Percentiles rank a stretch among this genome's conserved stretches.
phyloP scores from a whole-genome alignment of 2,329 filamentous ascomycete species.

The Uncinocarpus reesii region DNA sequence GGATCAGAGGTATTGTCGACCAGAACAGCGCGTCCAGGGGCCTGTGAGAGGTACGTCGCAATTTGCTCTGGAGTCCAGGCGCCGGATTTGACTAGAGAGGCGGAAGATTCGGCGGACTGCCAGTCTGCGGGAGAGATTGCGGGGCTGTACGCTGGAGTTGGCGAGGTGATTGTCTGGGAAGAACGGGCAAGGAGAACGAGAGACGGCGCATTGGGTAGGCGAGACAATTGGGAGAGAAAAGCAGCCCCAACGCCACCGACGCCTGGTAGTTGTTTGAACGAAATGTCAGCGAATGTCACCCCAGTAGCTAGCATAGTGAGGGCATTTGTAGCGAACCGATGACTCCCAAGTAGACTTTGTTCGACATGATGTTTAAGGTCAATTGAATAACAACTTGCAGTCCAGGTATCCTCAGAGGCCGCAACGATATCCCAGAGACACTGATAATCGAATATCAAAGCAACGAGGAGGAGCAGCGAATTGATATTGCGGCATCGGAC shows the following conservation, averaged over 20 bases:
- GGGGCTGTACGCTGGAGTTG: slow-evolving; percentile 57
- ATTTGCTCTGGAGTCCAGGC: slow-evolving; percentile 57
- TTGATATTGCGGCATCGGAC: too few relatives aligned
- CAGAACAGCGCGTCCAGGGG: slow-evolving; percentile 68
- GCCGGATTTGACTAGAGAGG: slow-evolving; percentile 44
- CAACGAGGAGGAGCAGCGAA: background rate
- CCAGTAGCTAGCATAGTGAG: background rate
- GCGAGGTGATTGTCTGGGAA: slow-evolving; percentile 67
- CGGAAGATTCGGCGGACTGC: slow-evolving; percentile 52
- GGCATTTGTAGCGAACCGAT: slow-evolving; percentile 29
- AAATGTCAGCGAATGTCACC: slow-evolving; percentile 9
- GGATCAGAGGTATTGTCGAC: slow-evolving; percentile 95
- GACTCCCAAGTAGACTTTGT: slow-evolving; percentile 35
- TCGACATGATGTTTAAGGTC: slow-evolving; percentile 21
- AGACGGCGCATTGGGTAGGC: slow-evolving; percentile 57
- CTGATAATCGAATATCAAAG: background rate
- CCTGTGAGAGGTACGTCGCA: slow-evolving; percentile 64
- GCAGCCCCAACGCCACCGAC: slow-evolving; percentile 85
- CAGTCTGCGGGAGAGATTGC: slow-evolving; percentile 48
- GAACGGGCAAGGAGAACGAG: slow-evolving; percentile 80
- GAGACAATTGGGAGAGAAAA: slow-evolving; percentile 74
- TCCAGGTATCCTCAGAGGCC: background rate
- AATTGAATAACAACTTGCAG: slow-evolving; percentile 1
- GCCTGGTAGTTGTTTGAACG: slow-evolving; percentile 44
- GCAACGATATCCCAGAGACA: background rate